These are phyloP conservation scores for Scedosporium dehoogii DNA, from an alignment of 2,329 filamentous ascomycete genomes.

Conservation along the genomic window DNA sequence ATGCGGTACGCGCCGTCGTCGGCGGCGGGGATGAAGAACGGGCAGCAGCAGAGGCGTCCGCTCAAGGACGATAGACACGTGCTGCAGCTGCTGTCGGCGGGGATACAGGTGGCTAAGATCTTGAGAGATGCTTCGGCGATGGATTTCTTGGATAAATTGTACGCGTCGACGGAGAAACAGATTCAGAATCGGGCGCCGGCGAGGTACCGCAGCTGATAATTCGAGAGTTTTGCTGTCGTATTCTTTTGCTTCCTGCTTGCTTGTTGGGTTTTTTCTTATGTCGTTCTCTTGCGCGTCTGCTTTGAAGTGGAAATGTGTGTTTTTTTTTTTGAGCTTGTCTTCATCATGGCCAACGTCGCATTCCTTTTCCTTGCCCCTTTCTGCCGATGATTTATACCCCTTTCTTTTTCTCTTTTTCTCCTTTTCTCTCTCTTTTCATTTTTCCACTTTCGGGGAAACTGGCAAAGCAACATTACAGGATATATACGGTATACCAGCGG, in stretches of 20 bases:
- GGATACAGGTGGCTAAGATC: conserved; percentile 80
- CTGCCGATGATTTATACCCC: not conserved
- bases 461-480: not conserved
- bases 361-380: not conserved
- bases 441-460: not conserved
- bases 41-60: conserved; percentile 60
- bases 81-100: conserved; percentile 76
- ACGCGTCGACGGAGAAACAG: conserved; percentile 70
- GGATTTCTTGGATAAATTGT: conserved; percentile 72
- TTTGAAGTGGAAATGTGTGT: not conserved
- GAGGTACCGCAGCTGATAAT: conserved; percentile 26
- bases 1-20: conserved; percentile 64
- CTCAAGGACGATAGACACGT: conserved; percentile 86
- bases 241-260: not conserved
- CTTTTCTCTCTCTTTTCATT: not conserved
- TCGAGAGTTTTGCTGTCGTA: not conserved
- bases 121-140: conserved; percentile 76
- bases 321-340: conserved; percentile 1
- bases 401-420: not conserved
- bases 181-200: conserved; percentile 56
- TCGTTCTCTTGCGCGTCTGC: not conserved
- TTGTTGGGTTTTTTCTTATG: not conserved
- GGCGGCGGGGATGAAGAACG: not conserved
- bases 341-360: not conserved
- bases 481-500: no score